Evolutionary conservation across 2,329 filamentous ascomycete species (phyloP).

Genomic region (Pestalotiopsis fici): DNA sequence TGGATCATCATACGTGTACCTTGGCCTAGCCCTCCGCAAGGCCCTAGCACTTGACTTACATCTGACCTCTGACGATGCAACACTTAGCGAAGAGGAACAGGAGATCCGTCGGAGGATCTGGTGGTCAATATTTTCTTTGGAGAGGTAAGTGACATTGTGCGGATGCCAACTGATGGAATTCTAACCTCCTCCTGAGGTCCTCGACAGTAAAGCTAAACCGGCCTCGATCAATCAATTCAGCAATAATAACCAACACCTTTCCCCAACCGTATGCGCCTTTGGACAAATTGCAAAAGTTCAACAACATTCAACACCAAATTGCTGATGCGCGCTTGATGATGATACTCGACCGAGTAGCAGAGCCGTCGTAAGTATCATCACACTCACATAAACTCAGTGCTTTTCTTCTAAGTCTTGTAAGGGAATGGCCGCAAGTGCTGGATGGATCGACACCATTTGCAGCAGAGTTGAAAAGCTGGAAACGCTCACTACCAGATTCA

Average conservation of each 20-base stretch:
- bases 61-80: slow-evolving; percentile 22
- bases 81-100: slow-evolving; percentile 19
- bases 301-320: slow-evolving; percentile 34
- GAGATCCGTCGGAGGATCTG: slow-evolving; percentile 24
- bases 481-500: slow-evolving; percentile 24
- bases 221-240: slow-evolving; percentile 21
- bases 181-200: slow-evolving; percentile 11
- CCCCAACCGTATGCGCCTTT: slow-evolving; percentile 15
- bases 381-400: background rate
- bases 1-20: slow-evolving; percentile 32
- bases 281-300: slow-evolving; percentile 26
- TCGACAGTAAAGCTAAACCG: slow-evolving; percentile 24
- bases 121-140: slow-evolving; percentile 31
- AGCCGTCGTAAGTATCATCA: slow-evolving; percentile 19
- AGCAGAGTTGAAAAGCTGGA: slow-evolving; percentile 31
- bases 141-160: slow-evolving; percentile 18
- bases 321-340: slow-evolving; percentile 27
- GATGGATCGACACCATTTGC: slow-evolving; percentile 11
- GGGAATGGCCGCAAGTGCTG: background rate
- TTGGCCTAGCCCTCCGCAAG: slow-evolving; percentile 29
- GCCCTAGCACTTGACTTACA: slow-evolving; percentile 29
- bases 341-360: slow-evolving; percentile 30
- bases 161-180: background rate
- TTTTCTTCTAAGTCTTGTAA: background rate
- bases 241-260: slow-evolving; percentile 21